phyloP scores from a whole-genome alignment of 202 grass and related monocot genomes.

The Musa balbisiana region DNA sequence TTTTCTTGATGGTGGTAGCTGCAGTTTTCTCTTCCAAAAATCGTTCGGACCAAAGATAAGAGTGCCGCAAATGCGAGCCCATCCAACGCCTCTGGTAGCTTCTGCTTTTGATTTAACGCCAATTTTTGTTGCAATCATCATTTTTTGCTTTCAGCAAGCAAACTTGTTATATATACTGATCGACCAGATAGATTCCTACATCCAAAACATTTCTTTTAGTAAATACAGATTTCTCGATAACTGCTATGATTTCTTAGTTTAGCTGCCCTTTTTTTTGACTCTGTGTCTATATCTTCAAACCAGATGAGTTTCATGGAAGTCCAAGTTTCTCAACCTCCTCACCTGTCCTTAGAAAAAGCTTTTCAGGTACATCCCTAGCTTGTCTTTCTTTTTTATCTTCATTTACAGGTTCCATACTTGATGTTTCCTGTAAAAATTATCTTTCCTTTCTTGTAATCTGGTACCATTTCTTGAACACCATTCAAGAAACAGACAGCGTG shows the following conservation, averaged over 20 bases:
- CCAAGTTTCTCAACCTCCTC: conserved; percentile 36
- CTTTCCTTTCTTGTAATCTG: conserved; percentile 5
- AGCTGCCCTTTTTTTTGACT: not conserved
- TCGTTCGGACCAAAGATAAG: conserved; percentile 66
- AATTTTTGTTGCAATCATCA: not conserved
- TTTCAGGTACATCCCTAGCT: conserved; percentile 27
- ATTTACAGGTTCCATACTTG: not conserved
- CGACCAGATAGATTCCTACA: not conserved
- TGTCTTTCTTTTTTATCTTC: not conserved
- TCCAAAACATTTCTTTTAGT: not conserved
- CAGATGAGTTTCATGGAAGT: conserved; percentile 44
- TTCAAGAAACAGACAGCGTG: conserved; percentile 44
- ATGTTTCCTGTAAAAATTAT: not conserved
- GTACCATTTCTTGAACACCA: conserved; percentile 26
- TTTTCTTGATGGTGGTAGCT: not conserved
- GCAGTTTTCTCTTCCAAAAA: conserved; percentile 31
- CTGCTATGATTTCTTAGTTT: conserved; percentile 14
- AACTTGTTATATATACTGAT: no score
- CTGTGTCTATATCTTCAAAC: conserved; percentile 14
- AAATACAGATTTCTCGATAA: not conserved
- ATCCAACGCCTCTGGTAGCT: conserved; percentile 38
- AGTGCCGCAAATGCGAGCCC: conserved; percentile 43
- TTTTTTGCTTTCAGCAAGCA: not conserved
- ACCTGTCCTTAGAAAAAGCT: conserved; percentile 44
- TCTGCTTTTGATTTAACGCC: conserved; percentile 1